Evolutionary conservation across 345 rosid species (phyloP).

Genomic region (Hibiscus trionum): DNA sequence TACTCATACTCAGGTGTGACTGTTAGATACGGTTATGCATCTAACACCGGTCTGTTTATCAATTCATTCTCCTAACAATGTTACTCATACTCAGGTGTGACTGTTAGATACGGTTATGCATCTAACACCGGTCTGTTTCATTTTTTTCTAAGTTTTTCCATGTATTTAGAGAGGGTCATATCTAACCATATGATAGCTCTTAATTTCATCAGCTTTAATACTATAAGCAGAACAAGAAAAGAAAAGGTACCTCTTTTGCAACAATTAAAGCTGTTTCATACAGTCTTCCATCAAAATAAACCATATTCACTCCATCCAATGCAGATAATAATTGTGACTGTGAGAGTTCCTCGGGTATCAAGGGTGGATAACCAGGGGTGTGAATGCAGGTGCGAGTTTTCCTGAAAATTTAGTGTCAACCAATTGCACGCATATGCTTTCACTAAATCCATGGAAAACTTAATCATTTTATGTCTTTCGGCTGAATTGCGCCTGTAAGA

Average conservation of each 20-base stretch:
- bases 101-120: neutral
- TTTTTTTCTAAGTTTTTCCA: neutral
- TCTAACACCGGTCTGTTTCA: neutral
- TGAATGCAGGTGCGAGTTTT: constrained; percentile 93
- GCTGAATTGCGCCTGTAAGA: neutral
- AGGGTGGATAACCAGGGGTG: constrained; percentile 68
- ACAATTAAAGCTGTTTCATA: constrained; percentile 50
- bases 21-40: neutral
- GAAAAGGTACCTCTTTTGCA: constrained; percentile 60
- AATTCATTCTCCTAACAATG: neutral
- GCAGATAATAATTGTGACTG: constrained; percentile 41
- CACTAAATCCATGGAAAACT: neutral
- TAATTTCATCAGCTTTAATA: constrained; percentile 5
- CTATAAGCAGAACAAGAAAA: constrained; percentile 7
- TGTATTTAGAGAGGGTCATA: neutral
- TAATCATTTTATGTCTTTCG: neutral
- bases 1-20: neutral
- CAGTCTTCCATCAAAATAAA: constrained; percentile 67
- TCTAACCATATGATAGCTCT: neutral
- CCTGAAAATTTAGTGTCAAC: constrained; percentile 34
- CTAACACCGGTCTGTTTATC: neutral
- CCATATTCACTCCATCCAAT: constrained; percentile 47
- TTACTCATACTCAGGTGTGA: neutral
- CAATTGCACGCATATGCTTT: neutral
- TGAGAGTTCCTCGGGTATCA: constrained; percentile 56